These are phyloP conservation scores for Trypethelium eluteriae DNA, from an alignment of 495 filamentous ascomycete species.

Conservation along the genomic window DNA sequence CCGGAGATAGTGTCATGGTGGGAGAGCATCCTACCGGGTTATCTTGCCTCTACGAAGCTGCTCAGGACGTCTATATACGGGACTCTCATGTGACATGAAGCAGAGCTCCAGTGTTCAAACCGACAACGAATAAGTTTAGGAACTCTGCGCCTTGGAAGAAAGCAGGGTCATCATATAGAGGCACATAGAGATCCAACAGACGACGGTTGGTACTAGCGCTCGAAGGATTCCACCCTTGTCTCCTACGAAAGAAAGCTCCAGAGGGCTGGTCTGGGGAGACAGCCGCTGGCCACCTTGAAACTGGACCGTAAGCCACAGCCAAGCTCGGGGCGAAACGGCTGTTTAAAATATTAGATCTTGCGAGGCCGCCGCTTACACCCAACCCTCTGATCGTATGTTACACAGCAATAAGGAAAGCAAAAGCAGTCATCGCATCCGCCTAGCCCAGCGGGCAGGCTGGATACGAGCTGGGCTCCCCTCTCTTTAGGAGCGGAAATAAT, in stretches of 20 bases:
- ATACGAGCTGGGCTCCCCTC: not conserved
- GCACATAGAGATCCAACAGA: slow-evolving; percentile 6
- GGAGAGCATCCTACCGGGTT: slow-evolving; percentile 11
- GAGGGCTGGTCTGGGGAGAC: slow-evolving; percentile 5
- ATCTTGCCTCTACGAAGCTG: slow-evolving; percentile 11
- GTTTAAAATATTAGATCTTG: not conserved
- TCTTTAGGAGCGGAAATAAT: not conserved
- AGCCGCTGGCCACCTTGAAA: slow-evolving; percentile 11
- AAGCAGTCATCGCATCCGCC: not conserved
- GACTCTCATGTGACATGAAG: slow-evolving; percentile 10
- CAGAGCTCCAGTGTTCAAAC: not conserved
- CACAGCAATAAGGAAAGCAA: not conserved
- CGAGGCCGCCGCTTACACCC: not conserved
- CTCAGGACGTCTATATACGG: slow-evolving; percentile 12
- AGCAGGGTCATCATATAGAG: slow-evolving; percentile 11
- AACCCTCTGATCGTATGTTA: not conserved
- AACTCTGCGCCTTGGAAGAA: slow-evolving; percentile 7
- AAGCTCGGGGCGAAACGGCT: slow-evolving; percentile 3
- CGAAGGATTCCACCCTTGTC: slow-evolving; percentile 9
- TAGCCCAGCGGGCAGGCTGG: not conserved
- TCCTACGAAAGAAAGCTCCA: not conserved
- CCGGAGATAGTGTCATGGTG: not conserved
- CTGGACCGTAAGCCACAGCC: slow-evolving; percentile 10
- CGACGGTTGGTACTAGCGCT: slow-evolving; percentile 8
- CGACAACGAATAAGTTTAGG: slow-evolving; percentile 4